phyloP scores from a whole-genome alignment of 164 flowering plant species.

The Vitis cinerea region DNA sequence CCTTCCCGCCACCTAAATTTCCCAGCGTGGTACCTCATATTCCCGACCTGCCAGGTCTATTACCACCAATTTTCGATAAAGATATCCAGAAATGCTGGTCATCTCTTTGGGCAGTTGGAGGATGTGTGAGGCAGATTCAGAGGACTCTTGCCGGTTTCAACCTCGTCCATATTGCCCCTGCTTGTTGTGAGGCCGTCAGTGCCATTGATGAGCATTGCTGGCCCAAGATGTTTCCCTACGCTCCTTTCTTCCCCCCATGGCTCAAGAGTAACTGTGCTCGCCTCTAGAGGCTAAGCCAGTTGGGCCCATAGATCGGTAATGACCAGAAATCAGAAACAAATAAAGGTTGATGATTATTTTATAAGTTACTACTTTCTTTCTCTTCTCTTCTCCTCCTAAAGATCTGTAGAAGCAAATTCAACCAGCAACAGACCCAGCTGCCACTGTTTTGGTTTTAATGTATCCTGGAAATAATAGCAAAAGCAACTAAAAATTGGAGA shows the following conservation, averaged over 20 bases:
- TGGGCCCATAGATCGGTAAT: too few species aligned
- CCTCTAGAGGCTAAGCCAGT: background rate
- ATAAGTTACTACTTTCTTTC: too few species aligned
- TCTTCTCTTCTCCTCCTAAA: too few species aligned
- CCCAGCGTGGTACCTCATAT: too few species aligned
- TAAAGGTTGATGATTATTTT: too few species aligned
- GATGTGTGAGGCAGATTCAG: conserved; percentile 1
- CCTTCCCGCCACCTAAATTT: too few species aligned
- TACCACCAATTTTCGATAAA: background rate
- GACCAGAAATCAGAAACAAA: too few species aligned
- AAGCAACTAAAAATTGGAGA: too few species aligned
- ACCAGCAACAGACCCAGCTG: too few species aligned
- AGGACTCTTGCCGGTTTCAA: background rate
- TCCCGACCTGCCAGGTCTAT: background rate
- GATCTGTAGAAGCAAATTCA: too few species aligned
- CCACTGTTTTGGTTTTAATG: too few species aligned
- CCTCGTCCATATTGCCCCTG: background rate
- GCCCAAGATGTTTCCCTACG: conserved; percentile 12
- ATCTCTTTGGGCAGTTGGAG: background rate
- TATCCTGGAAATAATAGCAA: too few species aligned
- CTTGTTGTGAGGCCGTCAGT: conserved; percentile 18
- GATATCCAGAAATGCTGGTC: background rate
- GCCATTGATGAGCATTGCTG: conserved; percentile 8
- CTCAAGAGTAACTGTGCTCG: conserved; percentile 5
- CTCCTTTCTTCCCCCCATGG: conserved; percentile 13